Evolutionary conservation across 441 rosid species (phyloP).

Genomic region (Bocquillonia castaneifolia): DNA sequence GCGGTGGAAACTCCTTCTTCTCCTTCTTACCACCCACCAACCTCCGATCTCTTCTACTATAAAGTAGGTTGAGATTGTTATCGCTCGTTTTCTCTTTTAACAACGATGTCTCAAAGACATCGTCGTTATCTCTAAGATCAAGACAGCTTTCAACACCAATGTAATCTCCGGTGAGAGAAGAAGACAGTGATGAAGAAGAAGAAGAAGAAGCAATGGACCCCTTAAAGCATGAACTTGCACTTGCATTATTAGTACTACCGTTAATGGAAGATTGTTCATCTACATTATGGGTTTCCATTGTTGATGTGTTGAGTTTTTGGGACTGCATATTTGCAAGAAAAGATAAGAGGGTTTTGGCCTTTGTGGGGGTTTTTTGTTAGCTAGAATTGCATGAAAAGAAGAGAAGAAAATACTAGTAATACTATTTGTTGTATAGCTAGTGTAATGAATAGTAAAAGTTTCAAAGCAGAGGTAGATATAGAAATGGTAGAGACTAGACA

Average conservation of each 20-base stretch:
- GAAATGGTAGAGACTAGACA: not conserved
- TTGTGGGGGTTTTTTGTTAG: not conserved
- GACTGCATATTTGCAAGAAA: not conserved
- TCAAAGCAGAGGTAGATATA: not conserved
- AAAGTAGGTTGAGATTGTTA: not conserved
- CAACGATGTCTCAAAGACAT: conserved; percentile 1
- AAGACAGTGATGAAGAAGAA: conserved; percentile 29
- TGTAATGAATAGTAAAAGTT: not conserved
- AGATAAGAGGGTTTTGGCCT: too few species aligned
- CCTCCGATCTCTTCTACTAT: conserved; percentile 12
- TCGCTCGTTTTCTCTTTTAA: not conserved
- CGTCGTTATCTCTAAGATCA: conserved; percentile 34
- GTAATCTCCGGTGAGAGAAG: conserved; percentile 44
- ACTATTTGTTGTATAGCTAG: not conserved
- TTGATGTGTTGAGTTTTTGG: not conserved
- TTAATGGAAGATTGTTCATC: conserved; percentile 5
- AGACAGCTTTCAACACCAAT: conserved; percentile 62
- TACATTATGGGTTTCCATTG: not conserved
- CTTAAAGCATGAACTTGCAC: not conserved
- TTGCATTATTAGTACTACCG: not conserved
- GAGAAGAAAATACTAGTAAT: not conserved
- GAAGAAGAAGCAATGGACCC: not conserved
- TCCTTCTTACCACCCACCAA: conserved; percentile 1
- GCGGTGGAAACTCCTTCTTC: conserved; percentile 49
- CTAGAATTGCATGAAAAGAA: conserved; percentile 12